Conservation (phyloP, 1,284 basidiomycete genomes). For the Ceratobasidium sp. region DNA sequence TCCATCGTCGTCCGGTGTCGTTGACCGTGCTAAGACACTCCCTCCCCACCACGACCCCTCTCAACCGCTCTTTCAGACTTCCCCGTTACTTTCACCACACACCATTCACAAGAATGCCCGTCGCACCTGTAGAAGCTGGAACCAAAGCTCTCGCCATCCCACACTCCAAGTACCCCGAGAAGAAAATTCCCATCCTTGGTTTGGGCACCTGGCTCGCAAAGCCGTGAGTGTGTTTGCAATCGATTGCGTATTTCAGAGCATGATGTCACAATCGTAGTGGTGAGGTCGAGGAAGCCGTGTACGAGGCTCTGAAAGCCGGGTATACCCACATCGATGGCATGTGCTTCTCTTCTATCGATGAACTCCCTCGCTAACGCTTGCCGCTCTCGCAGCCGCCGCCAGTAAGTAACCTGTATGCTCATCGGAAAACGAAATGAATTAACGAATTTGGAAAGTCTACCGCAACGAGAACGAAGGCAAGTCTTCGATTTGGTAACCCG, state of each 20-base stretch:
- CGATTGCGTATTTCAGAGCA: slow-evolving; percentile 11
- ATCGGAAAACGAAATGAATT: slow-evolving; percentile 10
- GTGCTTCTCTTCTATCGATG: not conserved
- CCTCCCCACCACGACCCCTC: slow-evolving; percentile 27
- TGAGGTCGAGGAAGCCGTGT: slow-evolving; percentile 48
- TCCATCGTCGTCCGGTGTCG: slow-evolving; percentile 33
- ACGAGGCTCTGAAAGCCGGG: slow-evolving; percentile 43
- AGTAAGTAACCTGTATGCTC: slow-evolving; percentile 16
- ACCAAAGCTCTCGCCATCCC: slow-evolving; percentile 44
- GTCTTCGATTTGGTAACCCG: not conserved
- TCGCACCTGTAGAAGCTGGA: slow-evolving; percentile 31
- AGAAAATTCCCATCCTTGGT: slow-evolving; percentile 47
- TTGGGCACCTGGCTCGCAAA: slow-evolving; percentile 48
- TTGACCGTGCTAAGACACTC: slow-evolving; percentile 41
- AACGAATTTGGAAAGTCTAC: slow-evolving; percentile 17
- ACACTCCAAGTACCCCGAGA: slow-evolving; percentile 43
- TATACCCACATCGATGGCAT: slow-evolving; percentile 46
- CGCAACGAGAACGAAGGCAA: slow-evolving; percentile 39
- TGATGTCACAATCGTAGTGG: slow-evolving; percentile 1
- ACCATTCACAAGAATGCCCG: slow-evolving; percentile 35
- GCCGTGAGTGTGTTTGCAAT: slow-evolving; percentile 12
- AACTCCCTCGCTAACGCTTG: not conserved
- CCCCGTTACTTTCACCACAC: slow-evolving; percentile 36
- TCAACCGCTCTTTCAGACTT: slow-evolving; percentile 43
- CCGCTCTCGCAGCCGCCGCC: slow-evolving; percentile 23